Percentiles rank a stretch among this genome's conserved stretches.
Evolutionary conservation across 129 eudicot genomes (phyloP).

Genomic region (Escallonia herrerae): DNA sequence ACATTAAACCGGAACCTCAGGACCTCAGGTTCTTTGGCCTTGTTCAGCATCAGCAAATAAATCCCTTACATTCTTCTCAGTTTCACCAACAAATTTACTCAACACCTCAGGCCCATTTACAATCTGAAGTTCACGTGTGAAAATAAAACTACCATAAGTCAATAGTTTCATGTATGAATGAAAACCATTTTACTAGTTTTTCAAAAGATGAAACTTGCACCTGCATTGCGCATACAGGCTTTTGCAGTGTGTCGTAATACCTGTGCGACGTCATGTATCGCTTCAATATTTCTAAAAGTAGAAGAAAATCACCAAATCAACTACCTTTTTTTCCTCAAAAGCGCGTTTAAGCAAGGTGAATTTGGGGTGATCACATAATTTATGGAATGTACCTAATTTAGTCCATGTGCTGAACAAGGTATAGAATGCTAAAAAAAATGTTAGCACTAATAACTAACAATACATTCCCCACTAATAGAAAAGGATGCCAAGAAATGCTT

Average conservation of each 20-base stretch:
- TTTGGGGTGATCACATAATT: not conserved
- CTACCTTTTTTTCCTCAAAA: not conserved
- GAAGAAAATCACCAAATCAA: not conserved
- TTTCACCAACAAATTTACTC: conserved; percentile 98
- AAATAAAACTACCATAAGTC: not conserved
- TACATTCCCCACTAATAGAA: not conserved
- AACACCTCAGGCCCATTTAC: conserved; percentile 99
- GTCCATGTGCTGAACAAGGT: not conserved
- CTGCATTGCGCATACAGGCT: too few relatives aligned
- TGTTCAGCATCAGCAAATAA: conserved; percentile 99
- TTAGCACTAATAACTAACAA: not conserved
- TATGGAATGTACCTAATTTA: not conserved
- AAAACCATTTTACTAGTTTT: too few relatives aligned
- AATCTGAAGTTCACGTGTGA: conserved; percentile 42
- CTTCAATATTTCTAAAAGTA: not conserved
- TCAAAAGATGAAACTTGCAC: too few relatives aligned
- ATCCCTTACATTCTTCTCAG: conserved; percentile 96
- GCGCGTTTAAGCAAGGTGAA: not conserved
- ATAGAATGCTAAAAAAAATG: not conserved
- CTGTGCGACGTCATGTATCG: too few relatives aligned
- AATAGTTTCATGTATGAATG: not conserved
- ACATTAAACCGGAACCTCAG: not conserved
- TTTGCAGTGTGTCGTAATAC: too few relatives aligned
- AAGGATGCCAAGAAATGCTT: conserved; percentile 8
- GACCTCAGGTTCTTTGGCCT: conserved; percentile 78